Conservation (phyloP, 2,329 filamentous ascomycete genomes). For the Pestalotiopsis sp. region DNA sequence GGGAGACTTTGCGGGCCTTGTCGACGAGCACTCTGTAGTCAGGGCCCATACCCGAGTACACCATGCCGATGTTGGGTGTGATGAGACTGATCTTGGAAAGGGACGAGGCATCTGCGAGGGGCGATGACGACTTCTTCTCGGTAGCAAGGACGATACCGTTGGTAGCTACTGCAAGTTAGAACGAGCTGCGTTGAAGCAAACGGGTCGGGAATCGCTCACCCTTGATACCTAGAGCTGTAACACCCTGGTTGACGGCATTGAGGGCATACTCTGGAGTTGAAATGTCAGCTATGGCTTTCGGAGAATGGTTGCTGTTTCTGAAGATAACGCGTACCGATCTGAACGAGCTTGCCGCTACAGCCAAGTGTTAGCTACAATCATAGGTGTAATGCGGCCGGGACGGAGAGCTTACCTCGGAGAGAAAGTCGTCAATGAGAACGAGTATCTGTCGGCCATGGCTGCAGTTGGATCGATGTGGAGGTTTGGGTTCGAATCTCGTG, state of each 20-base stretch:
- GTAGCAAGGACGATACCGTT: conserved; percentile 99
- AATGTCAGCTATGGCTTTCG: conserved; percentile 14
- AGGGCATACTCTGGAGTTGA: conserved; percentile 86
- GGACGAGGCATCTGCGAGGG: conserved; percentile 91
- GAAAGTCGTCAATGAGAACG: conserved; percentile 99
- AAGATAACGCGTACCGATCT: conserved; percentile 73
- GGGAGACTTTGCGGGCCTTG: conserved; percentile 96
- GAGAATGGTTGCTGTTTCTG: neutral
- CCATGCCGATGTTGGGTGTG: conserved; percentile 99
- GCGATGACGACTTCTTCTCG: conserved; percentile 98
- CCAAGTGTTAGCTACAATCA: conserved; percentile 30
- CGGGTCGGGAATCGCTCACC: conserved; percentile 54
- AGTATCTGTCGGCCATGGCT: conserved; percentile 96
- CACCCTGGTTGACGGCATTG: conserved; percentile 98
- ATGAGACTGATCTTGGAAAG: conserved; percentile 97
- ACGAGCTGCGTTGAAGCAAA: conserved; percentile 12
- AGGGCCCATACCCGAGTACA: conserved; percentile 98
- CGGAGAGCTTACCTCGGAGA: conserved; percentile 82
- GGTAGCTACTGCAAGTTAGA: conserved; percentile 65
- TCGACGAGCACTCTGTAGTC: conserved; percentile 98
- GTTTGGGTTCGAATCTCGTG: conserved; percentile 12
- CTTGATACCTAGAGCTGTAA: conserved; percentile 98
- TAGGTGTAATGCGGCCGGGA: conserved; percentile 16
- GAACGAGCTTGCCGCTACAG: conserved; percentile 92
- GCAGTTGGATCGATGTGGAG: conserved; percentile 11